Evolutionary conservation across 352 stramenopile species (phyloP), one percentile per base, ranked within the genome.

Genomic region (Globisporangium spinosum): DNA sequence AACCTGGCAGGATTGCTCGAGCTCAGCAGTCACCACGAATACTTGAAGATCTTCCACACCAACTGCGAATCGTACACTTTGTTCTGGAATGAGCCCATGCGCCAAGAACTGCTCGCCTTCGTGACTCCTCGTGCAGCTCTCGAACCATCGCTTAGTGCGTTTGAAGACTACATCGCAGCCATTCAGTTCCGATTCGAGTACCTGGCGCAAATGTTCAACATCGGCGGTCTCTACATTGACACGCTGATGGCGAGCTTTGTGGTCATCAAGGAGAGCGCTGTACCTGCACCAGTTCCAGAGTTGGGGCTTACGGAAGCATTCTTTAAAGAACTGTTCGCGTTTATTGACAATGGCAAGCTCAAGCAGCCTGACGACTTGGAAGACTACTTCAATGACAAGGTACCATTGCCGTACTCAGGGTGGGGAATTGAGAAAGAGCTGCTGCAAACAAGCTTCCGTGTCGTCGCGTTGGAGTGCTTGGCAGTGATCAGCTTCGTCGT

Each of bases 51-150:
- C 10, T 93, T 87, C 43, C 87, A 94, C 54, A 69, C 77, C 34
- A 82, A 96, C 49, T 94, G 82, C 34, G 78, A 89, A 62, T 93
- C 85, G 6, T 91, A 93, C 62, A 92, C 82, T 10, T 55, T 96
- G n/a, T 87, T 85, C 66, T 96, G 89, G 89, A 94, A 89, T 47
- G 63, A 71, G n/a, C 65, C 77, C 13, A 93, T 96, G 84, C 87
- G 89, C 2, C 62, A 79, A 62, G 87, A 95, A 43, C 62, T 88
- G 59, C 45, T 82, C 2, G 70, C 67, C 23, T 92, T 93, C 54
- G 62, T 94, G 32, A 66, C 56, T 4, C 81, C 82, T 12, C 76
- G 68, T 22, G 78, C 78, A 2, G 70, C 43, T 0, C 56, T 82
- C 17, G 73, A 89, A 53, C 80, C 81, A 22, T 53, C 57, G 8